Conservation (phyloP, 495 filamentous ascomycete species). For the Penicillium nucicola region DNA sequence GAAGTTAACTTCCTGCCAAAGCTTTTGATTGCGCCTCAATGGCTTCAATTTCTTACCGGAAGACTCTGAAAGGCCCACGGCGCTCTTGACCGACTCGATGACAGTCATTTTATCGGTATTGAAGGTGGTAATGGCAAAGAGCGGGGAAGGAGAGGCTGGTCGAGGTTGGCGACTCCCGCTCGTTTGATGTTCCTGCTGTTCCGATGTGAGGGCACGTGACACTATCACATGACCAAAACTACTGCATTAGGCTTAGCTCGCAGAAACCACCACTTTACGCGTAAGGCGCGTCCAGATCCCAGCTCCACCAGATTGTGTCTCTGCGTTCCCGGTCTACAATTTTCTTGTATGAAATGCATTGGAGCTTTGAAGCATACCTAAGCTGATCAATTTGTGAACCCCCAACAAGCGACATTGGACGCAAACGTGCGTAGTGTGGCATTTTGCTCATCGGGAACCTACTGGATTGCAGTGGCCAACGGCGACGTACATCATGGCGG, state of each 20-base stretch:
- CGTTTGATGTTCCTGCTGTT: constrained; percentile 31
- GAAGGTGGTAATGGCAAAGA: constrained; percentile 10
- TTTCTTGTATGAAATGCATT: constrained; percentile 18
- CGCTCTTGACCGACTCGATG: constrained; percentile 53
- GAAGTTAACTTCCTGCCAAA: constrained; percentile 20
- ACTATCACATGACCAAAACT: constrained; percentile 10
- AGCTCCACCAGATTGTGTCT: constrained; percentile 21
- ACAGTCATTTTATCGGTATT: constrained; percentile 41
- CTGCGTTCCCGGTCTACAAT: constrained; percentile 7
- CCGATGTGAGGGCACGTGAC: constrained; percentile 30
- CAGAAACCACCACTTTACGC: constrained; percentile 26
- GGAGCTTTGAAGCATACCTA: constrained; percentile 6
- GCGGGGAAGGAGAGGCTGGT: constrained; percentile 16
- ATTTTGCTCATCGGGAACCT: constrained; percentile 18
- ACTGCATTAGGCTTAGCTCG: constrained; percentile 26
- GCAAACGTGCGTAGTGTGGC: constrained; percentile 5
- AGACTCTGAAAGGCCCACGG: constrained; percentile 46
- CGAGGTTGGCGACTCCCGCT: constrained; percentile 31
- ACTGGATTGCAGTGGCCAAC: constrained; percentile 19
- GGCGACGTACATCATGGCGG: constrained; percentile 39
- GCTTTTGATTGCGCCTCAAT: constrained; percentile 19
- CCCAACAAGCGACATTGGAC: constrained; percentile 8
- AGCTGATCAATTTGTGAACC: constrained; percentile 10
- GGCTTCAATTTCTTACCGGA: constrained; percentile 34
- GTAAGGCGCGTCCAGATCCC: constrained; percentile 20